Base-by-base conservation (phyloP, 2,329 filamentous ascomycete genomes). In the Trichophyton rubrum region DNA sequence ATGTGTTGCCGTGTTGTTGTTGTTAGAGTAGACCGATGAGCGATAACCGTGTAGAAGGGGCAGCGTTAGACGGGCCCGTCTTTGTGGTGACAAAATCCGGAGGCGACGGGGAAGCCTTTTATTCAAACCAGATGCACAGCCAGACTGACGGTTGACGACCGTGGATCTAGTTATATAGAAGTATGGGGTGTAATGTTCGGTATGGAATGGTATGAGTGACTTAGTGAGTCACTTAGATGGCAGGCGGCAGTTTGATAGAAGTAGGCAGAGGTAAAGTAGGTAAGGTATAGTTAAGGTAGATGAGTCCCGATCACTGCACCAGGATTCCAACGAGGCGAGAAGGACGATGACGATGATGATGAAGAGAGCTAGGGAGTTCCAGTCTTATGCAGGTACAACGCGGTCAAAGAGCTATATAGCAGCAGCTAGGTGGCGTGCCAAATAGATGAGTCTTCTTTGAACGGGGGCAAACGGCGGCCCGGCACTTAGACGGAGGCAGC, bases 101-200 rank as follows among this genome's bases (percentile, higher is more conserved):
- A 65, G 64, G 64, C 59, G 64, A 65, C 64, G 64, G 64, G 61
- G 49, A 60, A 27, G 55, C 62, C 56, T 64, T 53, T 62, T 45
- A 41, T 41, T 20, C 60, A 64, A 57, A 59, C 40, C 47, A 38
- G 49, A 43, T 3, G 11, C 33, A 59, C 17, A 64, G 51, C 62
- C 63, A 65, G 62, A 55, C 56, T 58, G 17, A 51, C 40, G 61
- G 56, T 45, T 56, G 61, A 51, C 30, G 22, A 56, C 5, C 15
- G 41, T 15, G 38, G 35, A 45, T 30, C 17, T 57, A 11, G 51
- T 13, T 59, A 41, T 20, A 51, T 22, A 49, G 38, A 27, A 24
- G 30, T 27, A 22, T n/a, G 13, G 22, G 17, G 40, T 8, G 27
- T 62, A 58, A 58, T 51, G n/a, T 62, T 58, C 56, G 15, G 24